Evolutionary conservation across 202 grass and related monocot species (phyloP), one percentile per base, ranked within the genome.

Genomic region (Setaria italica): DNA sequence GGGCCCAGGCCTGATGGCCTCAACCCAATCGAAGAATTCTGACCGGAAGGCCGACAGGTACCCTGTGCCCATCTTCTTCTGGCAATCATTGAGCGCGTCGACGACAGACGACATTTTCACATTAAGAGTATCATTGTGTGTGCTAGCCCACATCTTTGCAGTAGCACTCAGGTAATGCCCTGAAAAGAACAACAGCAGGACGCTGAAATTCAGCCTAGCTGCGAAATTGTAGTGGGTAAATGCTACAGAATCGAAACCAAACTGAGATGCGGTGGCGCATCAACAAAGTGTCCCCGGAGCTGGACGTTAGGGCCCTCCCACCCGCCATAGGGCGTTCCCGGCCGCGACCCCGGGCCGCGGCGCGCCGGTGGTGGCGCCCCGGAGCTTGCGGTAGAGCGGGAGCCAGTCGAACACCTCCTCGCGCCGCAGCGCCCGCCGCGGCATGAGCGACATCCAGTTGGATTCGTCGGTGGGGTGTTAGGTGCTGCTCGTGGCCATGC

Each of bases 71-170:
- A 92, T 90, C 54, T 95, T 87, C 68, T 98, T 91, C 91, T 98
- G 96, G 85, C 93, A 98, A 47, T 85, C 79, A 0, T 85, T 48
- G 58, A 99, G 96, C 11, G 54, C 77, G 10, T 94, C 84, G 12
- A 95, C 78, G 3, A 95, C 76, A 0, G 76, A 72, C 2, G 71
- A 80, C 96, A 99, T 99, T 77, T 91, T 94, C 6, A 56, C 70
- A 25, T 80, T 77, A 20, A 99, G 90, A 4, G 88, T 95, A 17
- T 87, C 78, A 80, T 99, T 99, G 69, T 95, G 89, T 0, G 96
- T 95, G 82, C 91, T 95, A 47, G 96, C 93, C 96, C 96, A 99
- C 89, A 95, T 92, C 82, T 88, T 91, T 76, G 96, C 91, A 25
- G 86, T 79, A 57, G 96, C 86, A 87, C 90, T 95, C 90, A 99